Conservation (phyloP, 1,284 basidiomycete species). For the Takashimella koratensis region DNA sequence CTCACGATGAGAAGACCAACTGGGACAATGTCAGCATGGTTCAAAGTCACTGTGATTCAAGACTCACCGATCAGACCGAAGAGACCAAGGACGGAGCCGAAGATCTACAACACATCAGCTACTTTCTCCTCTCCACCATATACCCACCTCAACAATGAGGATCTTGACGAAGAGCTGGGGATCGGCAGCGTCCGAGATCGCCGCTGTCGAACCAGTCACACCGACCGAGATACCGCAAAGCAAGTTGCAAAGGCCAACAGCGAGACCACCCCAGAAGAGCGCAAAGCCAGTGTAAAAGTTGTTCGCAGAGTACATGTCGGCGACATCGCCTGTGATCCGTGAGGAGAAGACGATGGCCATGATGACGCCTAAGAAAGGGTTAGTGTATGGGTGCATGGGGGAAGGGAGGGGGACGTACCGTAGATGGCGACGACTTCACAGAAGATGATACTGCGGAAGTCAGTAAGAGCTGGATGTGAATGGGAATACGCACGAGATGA, state of each 20-base stretch:
- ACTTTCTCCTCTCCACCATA: neutral
- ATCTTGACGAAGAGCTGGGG: conserved; percentile 91
- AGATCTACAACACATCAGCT: conserved; percentile 58
- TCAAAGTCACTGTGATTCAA: neutral
- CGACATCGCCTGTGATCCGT: conserved; percentile 63
- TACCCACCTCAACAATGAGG: conserved; percentile 69
- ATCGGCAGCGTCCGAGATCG: conserved; percentile 87
- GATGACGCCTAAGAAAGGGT: conserved; percentile 57
- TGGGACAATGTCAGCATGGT: too few species aligned
- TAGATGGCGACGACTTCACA: conserved; percentile 98
- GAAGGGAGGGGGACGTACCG: conserved; percentile 58
- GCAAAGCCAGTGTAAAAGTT: conserved; percentile 93
- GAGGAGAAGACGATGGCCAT: conserved; percentile 91
- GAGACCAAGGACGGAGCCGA: conserved; percentile 84
- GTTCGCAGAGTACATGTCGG: conserved; percentile 67
- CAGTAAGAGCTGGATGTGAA: neutral
- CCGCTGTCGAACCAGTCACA: conserved; percentile 86
- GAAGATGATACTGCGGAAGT: conserved; percentile 79
- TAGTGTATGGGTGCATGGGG: neutral
- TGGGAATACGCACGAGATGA: conserved; percentile 68
- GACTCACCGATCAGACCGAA: conserved; percentile 86
- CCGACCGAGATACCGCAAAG: conserved; percentile 88
- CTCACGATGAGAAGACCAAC: conserved; percentile 50
- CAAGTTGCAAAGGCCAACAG: conserved; percentile 83
- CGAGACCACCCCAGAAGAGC: conserved; percentile 91